Evolutionary conservation across 225 moss, liverwort and hornwort genomes (phyloP), one percentile per base, ranked within the genome.

Genomic region (Ulota crispa): DNA sequence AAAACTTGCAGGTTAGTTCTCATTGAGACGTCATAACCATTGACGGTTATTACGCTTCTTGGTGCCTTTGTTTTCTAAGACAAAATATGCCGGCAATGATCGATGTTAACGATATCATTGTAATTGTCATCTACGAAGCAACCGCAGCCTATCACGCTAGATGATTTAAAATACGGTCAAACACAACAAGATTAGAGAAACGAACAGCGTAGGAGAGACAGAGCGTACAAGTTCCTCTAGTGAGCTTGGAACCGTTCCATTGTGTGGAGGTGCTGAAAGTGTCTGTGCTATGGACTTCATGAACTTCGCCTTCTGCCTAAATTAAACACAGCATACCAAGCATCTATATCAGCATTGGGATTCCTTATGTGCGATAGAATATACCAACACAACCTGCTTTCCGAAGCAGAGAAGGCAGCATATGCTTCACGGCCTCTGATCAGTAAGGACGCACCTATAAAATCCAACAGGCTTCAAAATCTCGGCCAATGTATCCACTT

Each of bases 381-480:
- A 73, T n/a, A 39, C 2, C 64, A 39, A 41, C 23, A 57, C 13
- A 59, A 71, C 74, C 21, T 43, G 21, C 69, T 67, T 67, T 30
- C 39, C 8, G 18, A 69, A 19, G 14, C 68, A 50, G 8, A 45
- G 72, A 34, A 76, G 30, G 72, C 55, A 57, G 41, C 8, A 76
- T 9, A 64, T 63, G 60, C 63, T 75, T 75, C 26, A 79, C 31
- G 39, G 60, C n/a, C 45, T 75, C 28, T 36, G 60, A 65, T 67
- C 36, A 28, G 60, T 80, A 70, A 83, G 70, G 26, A 61, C 70
- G n/a, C 34, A 97, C 97, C 97, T 90, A 75, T 97, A 97, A 83
- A 95, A 97, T 36, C 93, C 95, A 61, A 97, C 97, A 74, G 97
- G 97, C 80, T 93, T 94, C 74, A 97, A 85, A 59, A 94, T 52